These are phyloP conservation scores for Aspergillus costaricaensis DNA, from an alignment of 2,329 filamentous ascomycete genomes.

Conservation along the genomic window DNA sequence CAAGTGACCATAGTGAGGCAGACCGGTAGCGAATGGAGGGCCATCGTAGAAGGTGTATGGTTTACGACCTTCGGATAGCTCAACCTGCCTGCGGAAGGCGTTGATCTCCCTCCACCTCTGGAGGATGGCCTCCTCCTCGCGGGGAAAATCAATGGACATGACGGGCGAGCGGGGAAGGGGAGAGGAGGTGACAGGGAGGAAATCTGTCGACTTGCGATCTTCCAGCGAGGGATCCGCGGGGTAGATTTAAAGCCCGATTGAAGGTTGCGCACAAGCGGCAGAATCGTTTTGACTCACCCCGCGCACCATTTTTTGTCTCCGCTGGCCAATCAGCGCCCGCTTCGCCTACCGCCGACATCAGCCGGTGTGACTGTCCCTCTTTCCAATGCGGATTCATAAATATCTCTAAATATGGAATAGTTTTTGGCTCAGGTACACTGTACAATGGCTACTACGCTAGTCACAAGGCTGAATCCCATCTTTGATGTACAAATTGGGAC, in stretches of 20 bases:
- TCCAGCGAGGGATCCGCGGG: slow-evolving; percentile 26
- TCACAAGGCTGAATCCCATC: background rate
- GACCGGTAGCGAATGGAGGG: slow-evolving; percentile 73
- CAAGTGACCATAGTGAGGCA: slow-evolving; percentile 73
- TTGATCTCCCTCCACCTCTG: slow-evolving; percentile 87
- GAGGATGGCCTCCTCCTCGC: slow-evolving; percentile 84
- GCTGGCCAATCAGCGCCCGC: slow-evolving; percentile 5
- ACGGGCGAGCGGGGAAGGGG: slow-evolving; percentile 28
- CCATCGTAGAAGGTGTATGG: slow-evolving; percentile 96
- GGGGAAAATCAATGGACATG: slow-evolving; percentile 91
- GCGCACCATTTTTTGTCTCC: slow-evolving; percentile 16
- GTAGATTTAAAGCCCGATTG: slow-evolving; percentile 20
- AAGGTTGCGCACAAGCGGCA: slow-evolving; percentile 15
- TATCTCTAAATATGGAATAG: too few species aligned
- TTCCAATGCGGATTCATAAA: too few species aligned
- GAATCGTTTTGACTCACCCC: slow-evolving; percentile 19
- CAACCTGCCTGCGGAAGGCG: slow-evolving; percentile 84
- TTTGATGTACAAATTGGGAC: too few species aligned
- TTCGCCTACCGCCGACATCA: slow-evolving; percentile 4
- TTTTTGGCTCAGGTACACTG: too few species aligned
- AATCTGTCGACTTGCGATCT: slow-evolving; percentile 15
- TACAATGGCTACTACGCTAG: background rate
- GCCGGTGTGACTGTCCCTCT: too few species aligned
- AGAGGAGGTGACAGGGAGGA: background rate
- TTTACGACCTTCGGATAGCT: slow-evolving; percentile 78